Evolutionary conservation across 2,329 filamentous ascomycete species (phyloP).

Genomic region (Bertia moriformis): DNA sequence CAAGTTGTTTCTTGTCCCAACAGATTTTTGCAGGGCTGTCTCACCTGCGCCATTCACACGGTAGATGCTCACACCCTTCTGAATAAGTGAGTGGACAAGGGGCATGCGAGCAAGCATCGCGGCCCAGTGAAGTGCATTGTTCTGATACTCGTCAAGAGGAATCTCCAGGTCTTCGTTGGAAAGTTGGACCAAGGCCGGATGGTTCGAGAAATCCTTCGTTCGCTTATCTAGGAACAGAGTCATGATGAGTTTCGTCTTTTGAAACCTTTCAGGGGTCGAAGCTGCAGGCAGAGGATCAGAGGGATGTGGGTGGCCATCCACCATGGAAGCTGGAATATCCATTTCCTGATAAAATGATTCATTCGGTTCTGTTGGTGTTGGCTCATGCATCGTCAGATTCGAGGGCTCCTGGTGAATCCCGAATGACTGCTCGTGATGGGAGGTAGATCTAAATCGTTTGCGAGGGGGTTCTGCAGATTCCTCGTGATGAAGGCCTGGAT

Average conservation of each 20-base stretch:
- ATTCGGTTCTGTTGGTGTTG: neutral
- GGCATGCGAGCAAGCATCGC: constrained; percentile 47
- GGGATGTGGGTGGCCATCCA: neutral
- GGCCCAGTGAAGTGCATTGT: constrained; percentile 55
- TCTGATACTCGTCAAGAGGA: constrained; percentile 44
- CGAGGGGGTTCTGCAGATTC: neutral
- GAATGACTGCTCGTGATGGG: neutral
- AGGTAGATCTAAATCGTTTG: neutral
- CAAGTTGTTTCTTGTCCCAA: constrained; percentile 48
- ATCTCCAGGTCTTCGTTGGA: constrained; percentile 48
- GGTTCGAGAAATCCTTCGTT: constrained; percentile 42
- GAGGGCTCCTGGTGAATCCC: neutral
- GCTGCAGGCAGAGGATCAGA: neutral
- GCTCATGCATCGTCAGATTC: neutral
- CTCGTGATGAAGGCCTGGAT: constrained; percentile 7
- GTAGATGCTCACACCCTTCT: constrained; percentile 47
- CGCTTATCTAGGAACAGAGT: constrained; percentile 22
- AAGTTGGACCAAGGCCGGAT: constrained; percentile 43
- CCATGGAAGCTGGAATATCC: neutral
- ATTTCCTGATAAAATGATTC: constrained; percentile 1
- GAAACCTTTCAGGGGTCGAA: neutral
- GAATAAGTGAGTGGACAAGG: constrained; percentile 40
- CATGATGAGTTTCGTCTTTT: constrained; percentile 1
- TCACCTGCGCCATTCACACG: constrained; percentile 48
- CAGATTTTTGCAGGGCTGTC: constrained; percentile 48